Conservation (phyloP, 768 basidiomycete genomes). For the Collybiopsis confluens region DNA sequence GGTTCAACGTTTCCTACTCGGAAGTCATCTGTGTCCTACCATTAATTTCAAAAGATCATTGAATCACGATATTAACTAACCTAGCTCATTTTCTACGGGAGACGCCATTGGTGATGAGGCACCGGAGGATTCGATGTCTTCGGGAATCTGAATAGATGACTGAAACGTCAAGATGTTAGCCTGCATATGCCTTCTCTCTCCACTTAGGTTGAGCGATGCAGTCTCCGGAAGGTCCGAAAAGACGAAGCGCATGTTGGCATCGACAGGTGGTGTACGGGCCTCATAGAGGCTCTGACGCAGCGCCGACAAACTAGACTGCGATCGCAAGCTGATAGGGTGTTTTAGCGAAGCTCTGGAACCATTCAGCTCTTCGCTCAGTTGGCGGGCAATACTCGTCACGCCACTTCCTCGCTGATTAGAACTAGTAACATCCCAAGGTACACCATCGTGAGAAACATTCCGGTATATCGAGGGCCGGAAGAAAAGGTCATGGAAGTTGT, state of each 20-base stretch:
- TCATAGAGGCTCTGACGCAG: constrained; percentile 28
- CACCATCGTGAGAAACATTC: constrained; percentile 15
- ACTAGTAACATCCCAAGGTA: constrained; percentile 31
- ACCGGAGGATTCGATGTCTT: constrained; percentile 43
- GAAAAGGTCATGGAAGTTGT: constrained; percentile 73
- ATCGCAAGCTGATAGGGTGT: constrained; percentile 11
- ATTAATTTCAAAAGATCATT: background rate
- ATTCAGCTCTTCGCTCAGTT: constrained; percentile 47
- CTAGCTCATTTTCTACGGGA: constrained; percentile 35
- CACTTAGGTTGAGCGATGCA: constrained; percentile 18
- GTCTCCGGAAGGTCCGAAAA: constrained; percentile 11
- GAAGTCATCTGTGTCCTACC: constrained; percentile 34
- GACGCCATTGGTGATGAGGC: constrained; percentile 35
- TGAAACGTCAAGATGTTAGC: constrained; percentile 33
- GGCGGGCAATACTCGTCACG: constrained; percentile 44
- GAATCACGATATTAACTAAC: constrained; percentile 20
- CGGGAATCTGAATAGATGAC: constrained; percentile 38
- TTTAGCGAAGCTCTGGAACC: constrained; percentile 24
- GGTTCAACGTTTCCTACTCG: constrained; percentile 51
- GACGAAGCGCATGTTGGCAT: constrained; percentile 14
- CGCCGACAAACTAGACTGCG: constrained; percentile 14
- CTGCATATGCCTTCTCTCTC: constrained; percentile 13
- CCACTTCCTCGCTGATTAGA: constrained; percentile 11
- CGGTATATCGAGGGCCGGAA: constrained; percentile 42
- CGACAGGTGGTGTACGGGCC: constrained; percentile 27